Percentiles rank a stretch among this genome's conserved stretches.
Conservation (phyloP, 352 stramenopile genomes). For the Aphanomyces euteiches region DNA sequence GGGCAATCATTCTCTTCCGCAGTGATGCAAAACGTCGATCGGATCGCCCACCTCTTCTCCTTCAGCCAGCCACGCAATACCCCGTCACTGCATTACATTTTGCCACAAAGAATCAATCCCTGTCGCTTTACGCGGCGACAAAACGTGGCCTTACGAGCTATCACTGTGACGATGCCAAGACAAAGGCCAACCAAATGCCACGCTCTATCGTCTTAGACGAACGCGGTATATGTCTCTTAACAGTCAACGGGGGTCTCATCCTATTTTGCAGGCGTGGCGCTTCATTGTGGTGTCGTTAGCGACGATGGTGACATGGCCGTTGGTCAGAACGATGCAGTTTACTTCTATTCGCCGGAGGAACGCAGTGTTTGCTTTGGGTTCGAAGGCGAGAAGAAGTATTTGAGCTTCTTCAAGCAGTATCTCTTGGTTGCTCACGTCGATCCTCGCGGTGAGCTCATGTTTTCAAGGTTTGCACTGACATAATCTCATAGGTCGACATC, state of each 20-base stretch:
- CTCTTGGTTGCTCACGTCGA: constrained; percentile 79
- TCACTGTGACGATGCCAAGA: constrained; percentile 63
- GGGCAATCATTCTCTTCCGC: constrained; percentile 76
- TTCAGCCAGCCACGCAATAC: constrained; percentile 76
- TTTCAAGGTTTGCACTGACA: too few species aligned
- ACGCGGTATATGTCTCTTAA: constrained; percentile 37
- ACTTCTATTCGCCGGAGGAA: constrained; percentile 88
- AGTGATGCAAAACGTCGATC: constrained; percentile 60
- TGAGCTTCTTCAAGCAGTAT: constrained; percentile 88
- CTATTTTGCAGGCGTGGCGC: constrained; percentile 43
- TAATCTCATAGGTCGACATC: constrained; percentile 41
- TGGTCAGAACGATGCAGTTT: constrained; percentile 80
- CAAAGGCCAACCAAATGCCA: constrained; percentile 31
- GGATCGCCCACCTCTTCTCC: constrained; percentile 59
- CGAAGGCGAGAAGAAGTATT: constrained; percentile 82
- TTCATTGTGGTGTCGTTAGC: constrained; percentile 78
- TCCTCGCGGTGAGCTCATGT: constrained; percentile 40
- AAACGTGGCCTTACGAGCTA: constrained; percentile 77
- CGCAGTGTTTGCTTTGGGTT: constrained; percentile 84
- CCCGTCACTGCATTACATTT: constrained; percentile 76
- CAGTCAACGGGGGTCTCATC: neutral
- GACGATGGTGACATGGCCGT: constrained; percentile 81
- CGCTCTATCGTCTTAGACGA: constrained; percentile 78
- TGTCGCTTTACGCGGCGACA: constrained; percentile 80
- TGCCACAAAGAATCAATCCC: constrained; percentile 57